Evolutionary conservation across 1,139 yeast genomes (phyloP), one percentile per base, ranked within the genome.

Genomic region (Pichia terricola): DNA sequence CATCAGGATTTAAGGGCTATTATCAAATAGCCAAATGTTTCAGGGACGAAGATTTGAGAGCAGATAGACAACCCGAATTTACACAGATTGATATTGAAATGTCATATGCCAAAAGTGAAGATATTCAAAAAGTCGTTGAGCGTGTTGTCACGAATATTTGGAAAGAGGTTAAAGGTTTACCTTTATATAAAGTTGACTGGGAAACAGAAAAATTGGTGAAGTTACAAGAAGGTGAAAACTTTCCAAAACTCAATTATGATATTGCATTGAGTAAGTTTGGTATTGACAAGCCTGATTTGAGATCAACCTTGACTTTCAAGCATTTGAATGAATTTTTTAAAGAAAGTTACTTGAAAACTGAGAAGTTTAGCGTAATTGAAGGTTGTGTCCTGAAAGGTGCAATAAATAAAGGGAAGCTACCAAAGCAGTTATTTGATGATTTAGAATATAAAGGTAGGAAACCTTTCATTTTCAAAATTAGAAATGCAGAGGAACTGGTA

Each of bases 21-120:
- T 91, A 79, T 61, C 98, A 91, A 62, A 69, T 94, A 41, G 98
- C 98, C 3, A 80, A 77, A 55, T 91, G 99, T 60, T 91, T 91
- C 60, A 73, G 98, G 52, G 98, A 94, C 60, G 99, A 91, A 61
- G 97, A 94, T 63, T 72, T 94, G 50, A 72, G 98, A 47, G 81
- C 89, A 4, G 98, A 91, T 61, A 75, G 99, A 61, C 99, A 91
- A 63, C 97, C 97, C 0, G 98, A 94, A 60, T 94, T 91, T 58
- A 91, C 98, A 0, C 99, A 91, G 62, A 68, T 94, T 22, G 99
- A 91, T 69, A 57, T 94, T 64, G 99, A 94, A 61, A 83, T 91
- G 94, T 77, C 94, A 35, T 94, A 80, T 66, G 79, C 91, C 1
- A 72, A 70, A 51, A 77, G 77, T 39, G 67, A 70, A 10, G 86